phyloP scores from a whole-genome alignment of 1,139 yeast genomes.

The Williopsis jadinii region DNA sequence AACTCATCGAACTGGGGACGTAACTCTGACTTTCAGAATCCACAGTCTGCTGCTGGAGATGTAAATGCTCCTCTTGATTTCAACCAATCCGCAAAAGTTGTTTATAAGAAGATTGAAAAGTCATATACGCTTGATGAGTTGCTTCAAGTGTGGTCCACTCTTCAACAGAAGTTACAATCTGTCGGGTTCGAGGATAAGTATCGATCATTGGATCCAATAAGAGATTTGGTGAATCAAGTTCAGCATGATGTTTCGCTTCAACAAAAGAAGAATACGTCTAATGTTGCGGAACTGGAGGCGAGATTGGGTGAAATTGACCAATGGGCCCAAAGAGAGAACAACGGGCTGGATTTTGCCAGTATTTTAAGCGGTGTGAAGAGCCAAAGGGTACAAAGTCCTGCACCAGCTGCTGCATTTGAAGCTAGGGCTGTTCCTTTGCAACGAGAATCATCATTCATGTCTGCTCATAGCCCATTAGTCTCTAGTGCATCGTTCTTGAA shows the following conservation, averaged over 20 bases:
- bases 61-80: slow-evolving; percentile 2
- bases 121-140: slow-evolving; percentile 45
- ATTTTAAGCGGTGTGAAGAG: slow-evolving; percentile 14
- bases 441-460: slow-evolving; percentile 6
- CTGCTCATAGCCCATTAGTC: slow-evolving; percentile 4
- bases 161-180: slow-evolving; percentile 28
- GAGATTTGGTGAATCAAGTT: slow-evolving; percentile 21
- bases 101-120: slow-evolving; percentile 3
- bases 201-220: slow-evolving; percentile 24
- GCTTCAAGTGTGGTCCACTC: slow-evolving; percentile 44
- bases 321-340: slow-evolving; percentile 19
- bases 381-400: neutral
- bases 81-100: neutral
- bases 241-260: slow-evolving; percentile 28
- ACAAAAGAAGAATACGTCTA: slow-evolving; percentile 2
- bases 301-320: slow-evolving; percentile 14
- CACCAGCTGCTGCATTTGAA: slow-evolving; percentile 3
- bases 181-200: slow-evolving; percentile 26
- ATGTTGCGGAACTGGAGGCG: slow-evolving; percentile 10
- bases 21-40: slow-evolving; percentile 4
- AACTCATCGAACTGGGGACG: slow-evolving; percentile 9
- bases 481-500: slow-evolving; percentile 2
- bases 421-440: slow-evolving; percentile 1
- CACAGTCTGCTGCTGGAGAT: neutral
- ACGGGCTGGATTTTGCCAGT: slow-evolving; percentile 19